Base-by-base conservation (phyloP, 2,329 filamentous ascomycete species). In the Xylaria sp. region DNA sequence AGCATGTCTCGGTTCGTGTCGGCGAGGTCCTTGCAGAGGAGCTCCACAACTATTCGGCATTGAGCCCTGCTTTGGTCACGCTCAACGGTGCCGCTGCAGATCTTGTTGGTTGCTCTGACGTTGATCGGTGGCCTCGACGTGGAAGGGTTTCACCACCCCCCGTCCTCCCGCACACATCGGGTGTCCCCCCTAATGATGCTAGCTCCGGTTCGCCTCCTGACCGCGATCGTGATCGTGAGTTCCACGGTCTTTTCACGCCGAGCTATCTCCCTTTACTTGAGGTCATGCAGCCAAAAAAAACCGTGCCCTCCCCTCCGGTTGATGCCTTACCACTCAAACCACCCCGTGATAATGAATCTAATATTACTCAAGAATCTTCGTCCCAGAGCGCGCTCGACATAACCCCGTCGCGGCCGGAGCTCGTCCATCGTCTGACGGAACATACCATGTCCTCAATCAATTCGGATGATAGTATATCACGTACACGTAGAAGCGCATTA, bases 201-300 rank as follows among this genome's bases (percentile, higher is more conserved):
- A 76, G 77, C 52, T 71, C 77, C 67, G 81, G 78, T 69, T 80
- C 81, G 53, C 83, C 83, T 58, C 40, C 51, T 75, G 83, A 84
- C 61, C 82, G 84, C 63, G 85, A 88, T 68, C 77, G 78, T 70
- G 86, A 89, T 67, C 77, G 78, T 71, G 86, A 88, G 68, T 83
- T 89, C 66, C 82, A 83, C 66, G 87, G 87, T 64, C 76, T 89
- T 62, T 89, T 89, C 71, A 88, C 83, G 37, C 87, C 87, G 28
- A 83, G 78, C 64, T 89, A 85, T 70, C 80, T 90, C 58, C 86
- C 87, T 46, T 78, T 89, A 58, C 81, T 89, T 57, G 87, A 88
- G 67, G 79, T 79, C 65, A 69, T 71, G 49, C 71, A 77, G 50
- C 71, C 72, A 63, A 69, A 49, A 64, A 67, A 63, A 66, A 49